Evolutionary conservation across 257 asterid species (phyloP), one percentile per base, ranked within the genome.

Genomic region (Perilla frutescens): DNA sequence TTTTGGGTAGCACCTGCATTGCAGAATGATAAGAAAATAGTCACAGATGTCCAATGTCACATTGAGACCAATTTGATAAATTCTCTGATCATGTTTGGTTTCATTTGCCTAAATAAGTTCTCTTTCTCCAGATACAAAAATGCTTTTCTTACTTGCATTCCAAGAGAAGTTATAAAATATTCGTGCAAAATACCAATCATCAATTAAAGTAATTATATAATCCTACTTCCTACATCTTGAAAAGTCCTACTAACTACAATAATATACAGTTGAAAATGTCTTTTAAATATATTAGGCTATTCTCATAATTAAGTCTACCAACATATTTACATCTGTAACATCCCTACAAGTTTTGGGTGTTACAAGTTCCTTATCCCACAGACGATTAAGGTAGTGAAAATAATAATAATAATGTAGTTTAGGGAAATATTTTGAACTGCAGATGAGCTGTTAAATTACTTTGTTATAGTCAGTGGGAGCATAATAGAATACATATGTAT

Each of bases 1-100:
- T 89, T 91, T 66, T 89, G 97, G 12, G 96, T 91, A 15, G 97
- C 89, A 73, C 97, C 96, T 91, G 85, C 71, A 75, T 50, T 41
- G 5, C 50, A 45, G 60, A 72, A 70, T 74, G 32, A 68, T 58
- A 67, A 31, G 43, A 66, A 71, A 51, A 26, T 43, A 45, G 54
- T 45, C 68, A n/a, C 6, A 76, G 50, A 68, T 37, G 81, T 14
- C 26, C 31, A 70, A 32, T 20, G 9, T 6, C 55, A 13, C 60
- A 31, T 20, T 6, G 45, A 13, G 55, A 71, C 63, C 67, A 34
- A 57, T 63, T 8, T 32, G 6, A 43, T 44, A 68, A 36, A 20
- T 20, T 12, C 13, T 62, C 14, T 3, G 4, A 14, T 14, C 29
- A n/a, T 53, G 11, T 15, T 59, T 43, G 48, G 9, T 43, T 34